Conservation (phyloP, 2,329 filamentous ascomycete species). For the Ophiosphaerella herpotricha region DNA sequence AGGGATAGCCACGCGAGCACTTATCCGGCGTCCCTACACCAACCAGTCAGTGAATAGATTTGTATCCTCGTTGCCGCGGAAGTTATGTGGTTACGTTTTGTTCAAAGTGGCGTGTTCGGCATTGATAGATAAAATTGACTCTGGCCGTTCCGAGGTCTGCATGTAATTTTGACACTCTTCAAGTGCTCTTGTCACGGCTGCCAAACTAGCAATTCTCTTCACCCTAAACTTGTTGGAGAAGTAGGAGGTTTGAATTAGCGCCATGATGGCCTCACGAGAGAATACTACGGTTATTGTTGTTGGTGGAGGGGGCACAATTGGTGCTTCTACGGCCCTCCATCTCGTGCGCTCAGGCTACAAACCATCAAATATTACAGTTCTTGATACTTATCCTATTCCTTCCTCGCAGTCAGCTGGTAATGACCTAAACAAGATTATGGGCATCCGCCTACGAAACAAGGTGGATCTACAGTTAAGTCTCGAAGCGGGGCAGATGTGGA, state of each 20-base stretch:
- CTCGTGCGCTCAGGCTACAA: slow-evolving; percentile 56
- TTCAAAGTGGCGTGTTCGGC: slow-evolving; percentile 20
- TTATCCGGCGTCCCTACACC: slow-evolving; percentile 2
- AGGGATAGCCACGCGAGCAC: slow-evolving; percentile 4
- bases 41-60: slow-evolving; percentile 11
- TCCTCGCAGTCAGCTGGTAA: slow-evolving; percentile 57
- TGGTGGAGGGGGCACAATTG: slow-evolving; percentile 59
- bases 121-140: slow-evolving; percentile 12
- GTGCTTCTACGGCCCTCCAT: slow-evolving; percentile 58
- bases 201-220: not conserved
- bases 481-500: slow-evolving; percentile 50
- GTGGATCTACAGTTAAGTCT: slow-evolving; percentile 43
- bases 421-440: slow-evolving; percentile 57
- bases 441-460: slow-evolving; percentile 45
- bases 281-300: slow-evolving; percentile 46
- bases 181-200: slow-evolving; percentile 8
- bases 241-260: not conserved
- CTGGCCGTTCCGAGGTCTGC: slow-evolving; percentile 2
- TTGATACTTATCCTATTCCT: slow-evolving; percentile 54
- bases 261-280: slow-evolving; percentile 23
- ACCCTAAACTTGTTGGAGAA: too few species aligned
- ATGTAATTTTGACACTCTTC: slow-evolving; percentile 8
- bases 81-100: slow-evolving; percentile 7
- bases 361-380: slow-evolving; percentile 51
- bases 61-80: slow-evolving; percentile 5